A percentile compares a stretch with the other conserved stretches of the same genome.
phyloP scores from a whole-genome alignment of 1,139 yeast genomes.

The Candida frijolesensis region DNA sequence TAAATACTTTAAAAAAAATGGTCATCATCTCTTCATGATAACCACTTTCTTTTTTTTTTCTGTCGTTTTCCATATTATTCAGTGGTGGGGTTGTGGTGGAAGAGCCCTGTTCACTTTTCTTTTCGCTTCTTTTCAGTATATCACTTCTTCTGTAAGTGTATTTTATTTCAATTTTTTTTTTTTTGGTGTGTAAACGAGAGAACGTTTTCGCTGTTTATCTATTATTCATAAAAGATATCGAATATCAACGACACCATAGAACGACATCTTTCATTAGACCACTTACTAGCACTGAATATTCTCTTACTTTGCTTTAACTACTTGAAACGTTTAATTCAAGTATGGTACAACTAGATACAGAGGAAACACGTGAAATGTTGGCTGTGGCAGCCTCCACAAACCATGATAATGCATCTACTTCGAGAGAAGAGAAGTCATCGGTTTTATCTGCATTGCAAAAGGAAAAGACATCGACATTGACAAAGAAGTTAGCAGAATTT shows the following conservation, averaged over 20 bases:
- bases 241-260: background rate
- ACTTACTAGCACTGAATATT: too few species aligned
- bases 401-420: conserved; percentile 1
- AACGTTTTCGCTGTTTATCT: too few species aligned
- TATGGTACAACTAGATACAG: conserved; percentile 10
- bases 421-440: conserved; percentile 3
- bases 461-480: conserved; percentile 22
- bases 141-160: too few species aligned
- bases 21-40: too few species aligned
- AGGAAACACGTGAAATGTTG: conserved; percentile 18
- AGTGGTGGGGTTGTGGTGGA: too few species aligned
- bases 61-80: too few species aligned
- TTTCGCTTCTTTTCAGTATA: too few species aligned
- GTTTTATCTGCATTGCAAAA: conserved; percentile 15
- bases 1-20: too few species aligned
- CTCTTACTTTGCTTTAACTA: background rate
- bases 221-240: background rate
- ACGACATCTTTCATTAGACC: background rate
- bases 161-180: too few species aligned
- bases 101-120: too few species aligned
- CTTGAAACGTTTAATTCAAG: background rate
- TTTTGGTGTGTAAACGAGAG: too few species aligned
- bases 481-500: conserved; percentile 30
- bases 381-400: conserved; percentile 16
- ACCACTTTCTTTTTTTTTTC: too few species aligned